Conservation (phyloP, 1,139 yeast genomes). For the Candida sojae region DNA sequence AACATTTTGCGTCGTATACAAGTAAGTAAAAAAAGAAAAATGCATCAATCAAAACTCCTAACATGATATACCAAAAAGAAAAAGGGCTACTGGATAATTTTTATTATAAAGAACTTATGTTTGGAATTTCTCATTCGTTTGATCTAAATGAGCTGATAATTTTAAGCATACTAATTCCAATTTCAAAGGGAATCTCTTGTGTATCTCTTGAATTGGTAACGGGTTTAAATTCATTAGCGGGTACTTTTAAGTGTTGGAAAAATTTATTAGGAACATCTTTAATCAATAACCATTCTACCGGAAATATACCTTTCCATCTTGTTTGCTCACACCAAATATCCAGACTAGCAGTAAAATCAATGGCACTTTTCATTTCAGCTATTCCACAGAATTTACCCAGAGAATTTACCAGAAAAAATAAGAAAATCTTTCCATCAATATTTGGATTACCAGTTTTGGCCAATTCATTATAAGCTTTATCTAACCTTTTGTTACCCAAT, state of each 20-base stretch:
- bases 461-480: constrained; percentile 25
- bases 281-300: constrained; percentile 52
- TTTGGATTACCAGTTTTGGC: constrained; percentile 14
- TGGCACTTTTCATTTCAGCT: constrained; percentile 52
- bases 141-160: constrained; percentile 36
- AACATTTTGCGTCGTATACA: constrained; percentile 1
- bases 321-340: constrained; percentile 51
- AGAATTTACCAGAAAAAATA: constrained; percentile 60
- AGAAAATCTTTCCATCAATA: constrained; percentile 33
- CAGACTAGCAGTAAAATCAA: constrained; percentile 37
- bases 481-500: constrained; percentile 54
- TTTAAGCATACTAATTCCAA: constrained; percentile 51
- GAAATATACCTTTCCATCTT: constrained; percentile 54
- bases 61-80: neutral
- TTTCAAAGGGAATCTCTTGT: constrained; percentile 48
- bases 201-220: constrained; percentile 64
- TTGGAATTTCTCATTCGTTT: constrained; percentile 8
- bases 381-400: constrained; percentile 65
- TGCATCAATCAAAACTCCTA: too few species aligned
- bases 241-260: constrained; percentile 46
- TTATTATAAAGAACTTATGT: neutral
- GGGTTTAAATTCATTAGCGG: constrained; percentile 50
- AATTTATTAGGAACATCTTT: constrained; percentile 52
- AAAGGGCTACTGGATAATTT: neutral
- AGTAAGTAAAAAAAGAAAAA: neutral